Percentiles rank a stretch among this genome's conserved stretches.
These are phyloP conservation scores for Phragmites australis DNA, from an alignment of 176 grass and related monocot species.

Conservation along the genomic window DNA sequence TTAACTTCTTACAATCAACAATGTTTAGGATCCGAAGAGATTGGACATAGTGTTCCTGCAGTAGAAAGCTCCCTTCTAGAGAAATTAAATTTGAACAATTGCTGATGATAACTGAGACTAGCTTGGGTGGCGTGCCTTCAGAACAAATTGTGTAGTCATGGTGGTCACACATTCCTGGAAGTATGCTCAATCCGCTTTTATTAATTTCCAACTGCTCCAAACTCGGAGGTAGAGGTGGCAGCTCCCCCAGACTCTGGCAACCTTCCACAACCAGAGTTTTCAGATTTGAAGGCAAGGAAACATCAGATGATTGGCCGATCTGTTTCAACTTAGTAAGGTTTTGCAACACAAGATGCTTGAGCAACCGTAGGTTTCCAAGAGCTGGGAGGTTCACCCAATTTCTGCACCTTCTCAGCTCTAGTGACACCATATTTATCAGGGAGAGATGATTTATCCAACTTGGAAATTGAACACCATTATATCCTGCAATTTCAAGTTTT, in stretches of 20 bases:
- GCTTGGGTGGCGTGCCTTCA: neutral
- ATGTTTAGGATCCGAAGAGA: neutral
- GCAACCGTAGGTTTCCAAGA: conserved; percentile 24
- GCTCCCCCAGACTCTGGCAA: neutral
- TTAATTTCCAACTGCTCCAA: conserved; percentile 19
- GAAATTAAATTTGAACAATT: neutral
- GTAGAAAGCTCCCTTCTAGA: neutral
- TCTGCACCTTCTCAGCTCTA: conserved; percentile 14
- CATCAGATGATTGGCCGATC: conserved; percentile 15
- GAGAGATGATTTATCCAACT: neutral
- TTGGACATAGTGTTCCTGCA: neutral
- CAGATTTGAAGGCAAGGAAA: neutral
- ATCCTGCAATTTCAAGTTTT: conserved; percentile 25
- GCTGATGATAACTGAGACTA: conserved; percentile 1
- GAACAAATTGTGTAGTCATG: neutral
- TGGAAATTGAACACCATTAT: neutral
- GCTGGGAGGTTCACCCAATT: conserved; percentile 16
- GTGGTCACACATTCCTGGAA: conserved; percentile 16
- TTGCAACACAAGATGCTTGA: conserved; percentile 18
- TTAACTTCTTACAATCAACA: neutral
- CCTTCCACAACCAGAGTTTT: conserved; percentile 24
- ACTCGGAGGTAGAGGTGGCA: conserved; percentile 28
- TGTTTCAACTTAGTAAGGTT: neutral
- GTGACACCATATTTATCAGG: conserved; percentile 10
- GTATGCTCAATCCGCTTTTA: conserved; percentile 9